Base-by-base conservation (phyloP, 1,284 basidiomycete genomes). In the Cutaneotrichosporon sp. region DNA sequence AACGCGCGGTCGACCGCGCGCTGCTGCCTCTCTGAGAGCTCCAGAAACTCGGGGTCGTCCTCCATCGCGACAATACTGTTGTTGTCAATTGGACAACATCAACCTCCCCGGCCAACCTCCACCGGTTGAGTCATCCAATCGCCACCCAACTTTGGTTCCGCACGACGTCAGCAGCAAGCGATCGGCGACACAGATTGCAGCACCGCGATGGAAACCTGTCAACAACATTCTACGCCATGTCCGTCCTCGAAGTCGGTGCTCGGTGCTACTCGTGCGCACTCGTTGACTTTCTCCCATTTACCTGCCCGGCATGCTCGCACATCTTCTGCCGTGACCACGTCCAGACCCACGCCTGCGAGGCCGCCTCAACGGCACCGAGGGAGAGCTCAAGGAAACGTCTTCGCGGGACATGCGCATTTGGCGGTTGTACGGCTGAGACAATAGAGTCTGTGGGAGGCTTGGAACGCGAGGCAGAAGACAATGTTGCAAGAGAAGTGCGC, bases 1-100 rank as follows among this genome's bases (percentile, higher is more conserved):
- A 73, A 75, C 0, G 68, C 71, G 20, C 54, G 51, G 49, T 75
- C 72, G n/a, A 75, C 62, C 3, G 56, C 44, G 10, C 60, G 53
- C 19, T 62, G 51, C 49, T 70, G 65, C 9, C 58, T 49, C 1
- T 33, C 48, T 1, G 66, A 60, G 0, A 75, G 60, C 14, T 68
- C 70, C 11, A 67, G 61, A 39, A 67, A 75, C 11, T 75, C 74
- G n/a, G 70, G 64, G 51, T 75, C 74, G 33, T 67, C 63, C 7
- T 46, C 42, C 46, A 41, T 49, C 14, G 29, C 19, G 25, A 3
- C 6, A 26, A 9, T n/a, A 2, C 20, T 5, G 5, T 33, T 26
- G 17, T 22, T 2, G 27, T 20, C 6, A 27, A 27, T n/a, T 26
- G 35, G 24, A 27, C 19, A 14, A 11, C n/a, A 20, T 17, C 12